Evolutionary conservation across 441 rosid species (phyloP).

Genomic region (Brassica balearica): DNA sequence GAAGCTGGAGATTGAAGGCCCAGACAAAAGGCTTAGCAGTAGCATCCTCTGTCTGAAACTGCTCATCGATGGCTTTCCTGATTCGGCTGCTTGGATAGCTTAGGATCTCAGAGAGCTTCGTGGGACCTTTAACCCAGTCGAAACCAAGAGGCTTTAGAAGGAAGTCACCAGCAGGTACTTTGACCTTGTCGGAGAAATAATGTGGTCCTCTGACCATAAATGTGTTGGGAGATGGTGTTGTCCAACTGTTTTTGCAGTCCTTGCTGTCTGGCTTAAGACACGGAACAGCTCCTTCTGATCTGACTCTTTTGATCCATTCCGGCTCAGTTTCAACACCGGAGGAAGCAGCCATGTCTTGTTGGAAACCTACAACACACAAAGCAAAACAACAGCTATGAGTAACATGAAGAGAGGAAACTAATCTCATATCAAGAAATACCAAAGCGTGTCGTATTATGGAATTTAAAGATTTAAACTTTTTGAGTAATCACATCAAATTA

Average conservation of each 20-base stretch:
- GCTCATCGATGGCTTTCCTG: conserved; percentile 61
- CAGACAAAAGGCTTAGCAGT: conserved; percentile 74
- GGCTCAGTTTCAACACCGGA: conserved; percentile 49
- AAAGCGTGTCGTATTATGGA: too few species aligned
- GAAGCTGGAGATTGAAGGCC: conserved; percentile 94
- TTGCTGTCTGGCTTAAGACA: conserved; percentile 59
- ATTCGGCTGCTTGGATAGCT: conserved; percentile 63
- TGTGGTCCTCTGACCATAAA: conserved; percentile 93
- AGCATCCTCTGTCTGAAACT: conserved; percentile 53
- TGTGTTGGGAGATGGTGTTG: conserved; percentile 70
- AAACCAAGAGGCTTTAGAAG: conserved; percentile 84
- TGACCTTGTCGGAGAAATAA: conserved; percentile 70
- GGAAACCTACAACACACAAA: conserved; percentile 30
- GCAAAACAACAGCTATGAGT: too few species aligned
- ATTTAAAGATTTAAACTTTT: not conserved
- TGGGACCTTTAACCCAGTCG: conserved; percentile 83
- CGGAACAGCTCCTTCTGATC: conserved; percentile 81
- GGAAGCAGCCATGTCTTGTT: conserved; percentile 54
- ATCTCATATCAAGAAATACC: not conserved
- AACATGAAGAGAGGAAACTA: too few species aligned
- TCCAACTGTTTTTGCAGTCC: conserved; percentile 75
- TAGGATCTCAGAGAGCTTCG: conserved; percentile 67
- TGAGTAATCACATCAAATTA: conserved; percentile 3
- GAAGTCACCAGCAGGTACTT: conserved; percentile 75
- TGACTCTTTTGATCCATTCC: conserved; percentile 75